A percentile compares a stretch with the other conserved stretches of the same genome.
Evolutionary conservation across 306 rosid genomes (phyloP).

Genomic region (Prunus mira): DNA sequence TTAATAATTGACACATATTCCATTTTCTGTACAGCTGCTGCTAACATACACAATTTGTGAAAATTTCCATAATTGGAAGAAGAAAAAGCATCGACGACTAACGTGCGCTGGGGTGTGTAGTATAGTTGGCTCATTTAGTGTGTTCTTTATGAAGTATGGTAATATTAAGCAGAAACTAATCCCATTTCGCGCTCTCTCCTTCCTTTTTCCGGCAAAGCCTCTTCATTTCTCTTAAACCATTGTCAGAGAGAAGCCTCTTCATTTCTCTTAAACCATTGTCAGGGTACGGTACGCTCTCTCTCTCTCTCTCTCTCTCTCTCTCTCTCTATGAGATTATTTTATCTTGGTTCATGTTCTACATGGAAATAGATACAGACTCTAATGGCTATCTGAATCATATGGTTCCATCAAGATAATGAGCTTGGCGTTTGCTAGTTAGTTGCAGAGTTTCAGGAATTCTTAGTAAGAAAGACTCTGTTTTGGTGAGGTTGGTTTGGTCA

Average conservation of each 20-base stretch:
- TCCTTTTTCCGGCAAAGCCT: background rate
- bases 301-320: background rate
- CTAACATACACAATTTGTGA: background rate
- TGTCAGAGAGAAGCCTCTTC: background rate
- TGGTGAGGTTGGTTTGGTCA: too few species aligned
- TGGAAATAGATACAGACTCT: background rate
- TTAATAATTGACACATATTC: too few species aligned
- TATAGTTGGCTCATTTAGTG: background rate
- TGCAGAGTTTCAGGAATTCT: background rate
- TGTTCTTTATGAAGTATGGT: background rate
- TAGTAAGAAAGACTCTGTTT: too few species aligned
- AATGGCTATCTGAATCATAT: background rate
- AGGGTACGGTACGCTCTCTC: background rate
- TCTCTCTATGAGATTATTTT: background rate
- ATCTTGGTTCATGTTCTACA: too few species aligned
- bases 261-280: background rate
- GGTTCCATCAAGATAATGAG: background rate
- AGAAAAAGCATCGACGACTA: background rate
- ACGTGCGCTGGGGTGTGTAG: background rate
- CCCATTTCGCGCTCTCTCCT: conserved; percentile 14
- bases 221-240: background rate
- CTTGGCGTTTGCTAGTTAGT: background rate
- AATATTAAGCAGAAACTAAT: background rate
- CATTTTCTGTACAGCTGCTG: too few species aligned
- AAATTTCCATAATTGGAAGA: background rate